These are phyloP conservation scores for Penicillium egyptiacum DNA, from an alignment of 495 filamentous ascomycete genomes.

Conservation along the genomic window DNA sequence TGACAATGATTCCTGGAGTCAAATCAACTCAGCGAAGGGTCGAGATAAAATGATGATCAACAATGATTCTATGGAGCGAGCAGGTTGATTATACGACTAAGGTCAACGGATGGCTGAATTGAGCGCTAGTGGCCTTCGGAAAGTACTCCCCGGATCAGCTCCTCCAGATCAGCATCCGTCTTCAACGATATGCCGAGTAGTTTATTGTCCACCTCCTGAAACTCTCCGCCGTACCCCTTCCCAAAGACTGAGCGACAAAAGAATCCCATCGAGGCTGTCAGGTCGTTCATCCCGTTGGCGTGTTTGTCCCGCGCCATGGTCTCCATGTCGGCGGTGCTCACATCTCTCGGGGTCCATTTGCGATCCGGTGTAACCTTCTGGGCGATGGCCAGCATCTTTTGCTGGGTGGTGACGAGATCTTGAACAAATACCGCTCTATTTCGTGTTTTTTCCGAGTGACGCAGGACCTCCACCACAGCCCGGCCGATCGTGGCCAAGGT, in stretches of 20 bases:
- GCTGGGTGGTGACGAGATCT: neutral
- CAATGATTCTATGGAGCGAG: too few species aligned
- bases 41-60: too few species aligned
- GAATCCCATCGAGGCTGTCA: slow-evolving; percentile 10
- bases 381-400: slow-evolving; percentile 3
- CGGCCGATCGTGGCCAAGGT: too few species aligned
- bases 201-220: slow-evolving; percentile 15
- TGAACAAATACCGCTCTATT: neutral
- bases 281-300: neutral
- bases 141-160: slow-evolving; percentile 5
- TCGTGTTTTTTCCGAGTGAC: neutral
- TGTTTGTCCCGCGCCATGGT: neutral
- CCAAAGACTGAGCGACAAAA: slow-evolving; percentile 10
- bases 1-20: too few species aligned
- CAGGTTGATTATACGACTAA: too few species aligned
- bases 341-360: slow-evolving; percentile 7
- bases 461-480: too few species aligned
- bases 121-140: too few species aligned
- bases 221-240: slow-evolving; percentile 19
- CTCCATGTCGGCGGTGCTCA: slow-evolving; percentile 15
- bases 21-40: too few species aligned
- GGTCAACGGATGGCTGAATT: too few species aligned
- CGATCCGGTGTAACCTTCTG: slow-evolving; percentile 7
- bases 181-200: slow-evolving; percentile 13
- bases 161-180: slow-evolving; percentile 12